Percentiles rank a stretch among this genome's conserved stretches.
phyloP scores from a whole-genome alignment of 441 rosid genomes.

The Macaranga tanarius region DNA sequence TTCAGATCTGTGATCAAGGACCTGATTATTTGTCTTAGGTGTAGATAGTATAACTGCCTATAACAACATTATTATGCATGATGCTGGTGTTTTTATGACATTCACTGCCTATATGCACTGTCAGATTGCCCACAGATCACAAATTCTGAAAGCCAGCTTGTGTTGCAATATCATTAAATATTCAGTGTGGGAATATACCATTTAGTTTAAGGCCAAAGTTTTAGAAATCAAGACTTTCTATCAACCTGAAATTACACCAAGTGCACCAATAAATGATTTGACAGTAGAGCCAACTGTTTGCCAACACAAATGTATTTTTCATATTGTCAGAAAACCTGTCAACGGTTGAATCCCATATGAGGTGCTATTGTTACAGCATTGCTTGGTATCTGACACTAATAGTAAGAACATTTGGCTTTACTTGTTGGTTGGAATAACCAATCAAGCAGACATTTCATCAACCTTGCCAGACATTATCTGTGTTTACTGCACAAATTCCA shows the following conservation, averaged over 20 bases:
- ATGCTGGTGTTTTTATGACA: neutral
- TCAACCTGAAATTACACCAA: no score
- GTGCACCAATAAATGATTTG: no score
- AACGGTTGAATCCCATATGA: no score
- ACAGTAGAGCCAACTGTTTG: no score
- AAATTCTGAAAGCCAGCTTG: constrained; percentile 16
- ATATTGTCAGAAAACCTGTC: no score
- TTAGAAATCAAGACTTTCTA: no score
- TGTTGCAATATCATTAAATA: neutral
- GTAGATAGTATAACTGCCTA: constrained; percentile 16
- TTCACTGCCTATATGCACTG: constrained; percentile 18
- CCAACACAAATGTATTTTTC: no score
- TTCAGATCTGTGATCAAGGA: constrained; percentile 35
- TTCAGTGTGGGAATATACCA: neutral
- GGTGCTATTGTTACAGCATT: neutral
- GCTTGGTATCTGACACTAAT: neutral
- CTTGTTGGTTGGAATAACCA: constrained; percentile 10
- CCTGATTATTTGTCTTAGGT: constrained; percentile 8
- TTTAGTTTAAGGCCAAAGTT: neutral
- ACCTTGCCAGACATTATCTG: neutral
- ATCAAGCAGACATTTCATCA: neutral
- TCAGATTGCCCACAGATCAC: neutral
- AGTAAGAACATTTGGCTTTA: neutral
- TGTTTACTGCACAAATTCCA: neutral
- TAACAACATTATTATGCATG: neutral